Conservation (phyloP, 805 yeast species). For the Saccharomyces paradoxus region DNA sequence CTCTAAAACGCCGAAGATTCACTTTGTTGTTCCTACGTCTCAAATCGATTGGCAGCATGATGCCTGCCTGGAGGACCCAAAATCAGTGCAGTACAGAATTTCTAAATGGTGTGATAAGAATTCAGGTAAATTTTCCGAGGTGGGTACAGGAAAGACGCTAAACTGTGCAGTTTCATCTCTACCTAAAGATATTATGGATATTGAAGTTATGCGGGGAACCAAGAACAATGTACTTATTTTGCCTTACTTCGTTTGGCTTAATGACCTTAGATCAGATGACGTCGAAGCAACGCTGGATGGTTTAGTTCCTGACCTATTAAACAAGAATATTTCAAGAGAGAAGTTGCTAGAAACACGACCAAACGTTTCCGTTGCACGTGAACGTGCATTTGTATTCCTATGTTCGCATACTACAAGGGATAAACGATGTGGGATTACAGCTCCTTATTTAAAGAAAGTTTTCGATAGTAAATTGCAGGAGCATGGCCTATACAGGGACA, state of each 20-base stretch:
- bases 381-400: conserved; percentile 50
- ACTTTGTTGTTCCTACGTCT: conserved; percentile 76
- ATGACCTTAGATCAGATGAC: conserved; percentile 37
- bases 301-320: conserved; percentile 37
- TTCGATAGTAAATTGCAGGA: conserved; percentile 68
- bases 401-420: conserved; percentile 92
- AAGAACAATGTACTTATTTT: conserved; percentile 56
- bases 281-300: conserved; percentile 38
- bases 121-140: conserved; percentile 20
- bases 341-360: conserved; percentile 22
- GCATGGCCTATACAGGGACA: conserved; percentile 64
- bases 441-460: conserved; percentile 78
- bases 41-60: conserved; percentile 78
- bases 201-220: conserved; percentile 35
- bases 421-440: conserved; percentile 87
- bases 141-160: conserved; percentile 24
- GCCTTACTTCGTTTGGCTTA: conserved; percentile 70
- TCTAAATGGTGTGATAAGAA: conserved; percentile 32
- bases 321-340: conserved; percentile 19
- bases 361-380: conserved; percentile 33
- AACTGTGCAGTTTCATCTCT: conserved; percentile 42
- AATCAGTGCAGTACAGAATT: conserved; percentile 41
- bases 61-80: conserved; percentile 40
- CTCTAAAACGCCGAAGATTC: conserved; percentile 61
- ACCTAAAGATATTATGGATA: conserved; percentile 39